phyloP scores from a whole-genome alignment of 352 stramenopile species.

The Peronospora tabacina region DNA sequence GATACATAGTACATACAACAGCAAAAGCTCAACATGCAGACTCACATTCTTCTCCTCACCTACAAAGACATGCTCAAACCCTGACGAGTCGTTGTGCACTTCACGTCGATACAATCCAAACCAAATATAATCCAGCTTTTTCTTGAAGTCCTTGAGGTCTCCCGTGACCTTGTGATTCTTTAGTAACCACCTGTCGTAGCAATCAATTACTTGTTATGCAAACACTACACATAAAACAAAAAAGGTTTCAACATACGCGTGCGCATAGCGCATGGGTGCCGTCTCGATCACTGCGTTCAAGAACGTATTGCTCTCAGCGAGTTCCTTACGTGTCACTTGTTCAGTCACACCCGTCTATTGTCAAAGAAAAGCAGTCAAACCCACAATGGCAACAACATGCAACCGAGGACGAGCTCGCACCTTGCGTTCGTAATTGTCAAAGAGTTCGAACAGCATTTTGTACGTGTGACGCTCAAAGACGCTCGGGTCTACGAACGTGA shows the following conservation, averaged over 20 bases:
- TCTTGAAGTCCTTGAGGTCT: conserved; percentile 73
- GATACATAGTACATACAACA: no score
- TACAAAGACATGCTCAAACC: conserved; percentile 96
- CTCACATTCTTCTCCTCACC: conserved; percentile 90
- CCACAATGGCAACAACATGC: conserved; percentile 2
- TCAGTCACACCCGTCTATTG: conserved; percentile 79
- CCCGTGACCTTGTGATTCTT: conserved; percentile 83
- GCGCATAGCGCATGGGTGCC: conserved; percentile 90
- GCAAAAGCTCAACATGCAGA: neutral
- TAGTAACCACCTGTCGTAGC: conserved; percentile 50
- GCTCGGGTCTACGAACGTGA: conserved; percentile 80
- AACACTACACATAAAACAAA: neutral
- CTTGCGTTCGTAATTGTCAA: conserved; percentile 86
- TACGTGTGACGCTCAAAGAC: conserved; percentile 89
- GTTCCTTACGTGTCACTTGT: conserved; percentile 77
- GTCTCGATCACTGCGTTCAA: conserved; percentile 90
- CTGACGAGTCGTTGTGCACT: conserved; percentile 84
- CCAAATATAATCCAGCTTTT: conserved; percentile 92
- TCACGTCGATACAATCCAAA: conserved; percentile 91
- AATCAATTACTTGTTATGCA: neutral
- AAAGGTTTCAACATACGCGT: conserved; percentile 53
- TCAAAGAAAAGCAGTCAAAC: neutral
- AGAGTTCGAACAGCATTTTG: conserved; percentile 82
- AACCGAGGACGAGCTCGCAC: conserved; percentile 20
- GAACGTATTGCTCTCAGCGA: conserved; percentile 88